Evolutionary conservation across 2,329 filamentous ascomycete genomes (phyloP).

Genomic region (Aspergillus sp.): DNA sequence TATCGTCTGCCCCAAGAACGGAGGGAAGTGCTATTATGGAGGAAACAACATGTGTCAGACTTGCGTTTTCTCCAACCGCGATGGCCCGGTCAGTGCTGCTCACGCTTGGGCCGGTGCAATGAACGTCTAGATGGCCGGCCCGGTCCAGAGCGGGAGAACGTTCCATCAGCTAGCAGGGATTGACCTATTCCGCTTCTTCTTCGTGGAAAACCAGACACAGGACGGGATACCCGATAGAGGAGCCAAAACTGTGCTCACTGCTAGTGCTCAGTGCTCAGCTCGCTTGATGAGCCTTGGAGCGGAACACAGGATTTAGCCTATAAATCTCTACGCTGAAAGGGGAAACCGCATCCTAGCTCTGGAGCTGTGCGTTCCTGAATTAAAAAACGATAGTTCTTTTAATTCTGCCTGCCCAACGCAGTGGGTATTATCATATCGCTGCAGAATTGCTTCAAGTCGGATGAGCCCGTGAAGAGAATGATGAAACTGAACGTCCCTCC

Average conservation of each 20-base stretch:
- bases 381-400: neutral
- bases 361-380: neutral
- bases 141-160: conserved; percentile 8
- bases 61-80: too few species aligned
- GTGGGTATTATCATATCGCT: neutral
- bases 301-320: conserved; percentile 6
- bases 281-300: neutral
- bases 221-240: neutral
- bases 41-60: neutral
- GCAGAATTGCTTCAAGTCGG: neutral
- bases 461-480: neutral
- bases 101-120: conserved; percentile 1
- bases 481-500: too few species aligned
- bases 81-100: neutral
- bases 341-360: conserved; percentile 4
- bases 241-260: neutral
- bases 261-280: neutral
- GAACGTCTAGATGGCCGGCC: conserved; percentile 8
- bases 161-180: conserved; percentile 13
- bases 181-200: neutral
- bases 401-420: neutral
- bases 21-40: neutral
- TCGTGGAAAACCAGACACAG: conserved; percentile 4
- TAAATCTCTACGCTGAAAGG: conserved; percentile 2
- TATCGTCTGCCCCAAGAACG: neutral